A percentile compares a stretch with the other conserved stretches of the same genome.
These are phyloP conservation scores for Paramyrothecium sp. DNA, from an alignment of 2,329 filamentous ascomycete species.

Conservation along the genomic window DNA sequence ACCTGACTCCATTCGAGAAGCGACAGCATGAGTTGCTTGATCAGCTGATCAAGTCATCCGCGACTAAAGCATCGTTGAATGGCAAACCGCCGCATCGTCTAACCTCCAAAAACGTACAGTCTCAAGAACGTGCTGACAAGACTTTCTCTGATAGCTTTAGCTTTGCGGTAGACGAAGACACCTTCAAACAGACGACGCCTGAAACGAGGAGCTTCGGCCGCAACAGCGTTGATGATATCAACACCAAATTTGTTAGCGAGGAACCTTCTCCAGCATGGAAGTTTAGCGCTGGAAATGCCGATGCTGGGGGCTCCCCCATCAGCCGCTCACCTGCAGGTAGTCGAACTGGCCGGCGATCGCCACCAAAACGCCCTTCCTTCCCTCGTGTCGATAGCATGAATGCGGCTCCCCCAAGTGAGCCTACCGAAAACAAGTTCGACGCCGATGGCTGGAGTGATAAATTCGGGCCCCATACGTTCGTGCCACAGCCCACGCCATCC, in stretches of 20 bases:
- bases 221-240: slow-evolving; percentile 58
- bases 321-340: slow-evolving; percentile 36
- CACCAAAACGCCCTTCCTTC: slow-evolving; percentile 24
- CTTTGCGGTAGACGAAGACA: slow-evolving; percentile 43
- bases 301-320: slow-evolving; percentile 21
- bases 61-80: slow-evolving; percentile 12
- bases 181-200: slow-evolving; percentile 32
- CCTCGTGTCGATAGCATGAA: slow-evolving; percentile 17
- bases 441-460: slow-evolving; percentile 53
- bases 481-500: slow-evolving; percentile 38
- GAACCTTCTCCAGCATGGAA: slow-evolving; percentile 44
- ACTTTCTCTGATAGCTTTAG: slow-evolving; percentile 45
- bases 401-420: slow-evolving; percentile 16
- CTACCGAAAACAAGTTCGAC: slow-evolving; percentile 37
- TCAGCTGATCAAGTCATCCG: slow-evolving; percentile 31
- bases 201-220: slow-evolving; percentile 41
- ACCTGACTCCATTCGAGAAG: slow-evolving; percentile 36
- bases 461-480: slow-evolving; percentile 55
- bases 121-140: slow-evolving; percentile 28
- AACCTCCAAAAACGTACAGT: not conserved
- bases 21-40: slow-evolving; percentile 36
- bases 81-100: slow-evolving; percentile 6
- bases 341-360: slow-evolving; percentile 39
- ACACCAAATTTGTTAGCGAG: slow-evolving; percentile 57
- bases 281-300: slow-evolving; percentile 49